A percentile compares a stretch with the other conserved stretches of the same genome.
These are phyloP conservation scores for Crotalaria pallida DNA, from an alignment of 306 rosid genomes.

Conservation along the genomic window DNA sequence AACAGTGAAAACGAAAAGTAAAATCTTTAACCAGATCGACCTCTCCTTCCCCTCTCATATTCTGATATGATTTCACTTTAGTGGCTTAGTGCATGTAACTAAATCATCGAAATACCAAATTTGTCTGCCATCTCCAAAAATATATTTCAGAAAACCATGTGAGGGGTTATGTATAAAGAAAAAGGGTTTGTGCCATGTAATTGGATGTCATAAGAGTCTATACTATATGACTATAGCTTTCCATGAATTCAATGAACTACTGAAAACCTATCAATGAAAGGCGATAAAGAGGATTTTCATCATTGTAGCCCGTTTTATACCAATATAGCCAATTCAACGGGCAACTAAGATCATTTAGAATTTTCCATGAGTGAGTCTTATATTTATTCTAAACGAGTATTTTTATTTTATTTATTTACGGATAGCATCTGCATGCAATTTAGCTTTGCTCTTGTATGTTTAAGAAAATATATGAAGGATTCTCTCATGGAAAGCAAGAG, in stretches of 20 bases:
- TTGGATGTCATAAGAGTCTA: too few species aligned
- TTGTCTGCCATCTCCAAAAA: not conserved
- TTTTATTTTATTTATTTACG: not conserved
- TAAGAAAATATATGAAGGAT: not conserved
- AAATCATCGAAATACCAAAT: not conserved
- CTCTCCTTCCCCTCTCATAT: not conserved
- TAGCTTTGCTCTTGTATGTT: not conserved
- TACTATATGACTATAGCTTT: not conserved
- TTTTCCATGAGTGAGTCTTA: not conserved
- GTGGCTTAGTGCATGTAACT: not conserved
- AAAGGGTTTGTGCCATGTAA: too few species aligned
- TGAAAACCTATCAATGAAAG: not conserved
- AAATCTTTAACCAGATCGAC: not conserved
- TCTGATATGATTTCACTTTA: not conserved
- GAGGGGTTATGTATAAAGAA: not conserved
- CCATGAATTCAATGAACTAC: not conserved
- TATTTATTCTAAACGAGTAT: not conserved
- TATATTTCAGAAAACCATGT: not conserved
- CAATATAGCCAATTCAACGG: not conserved
- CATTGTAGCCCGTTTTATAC: not conserved
- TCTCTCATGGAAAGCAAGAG: not conserved
- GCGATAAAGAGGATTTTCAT: not conserved
- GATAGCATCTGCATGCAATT: not conserved
- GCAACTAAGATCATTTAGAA: not conserved
- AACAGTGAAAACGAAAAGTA: not conserved